phyloP scores from a whole-genome alignment of 106 monocot species.

The Chionographis japonica region DNA sequence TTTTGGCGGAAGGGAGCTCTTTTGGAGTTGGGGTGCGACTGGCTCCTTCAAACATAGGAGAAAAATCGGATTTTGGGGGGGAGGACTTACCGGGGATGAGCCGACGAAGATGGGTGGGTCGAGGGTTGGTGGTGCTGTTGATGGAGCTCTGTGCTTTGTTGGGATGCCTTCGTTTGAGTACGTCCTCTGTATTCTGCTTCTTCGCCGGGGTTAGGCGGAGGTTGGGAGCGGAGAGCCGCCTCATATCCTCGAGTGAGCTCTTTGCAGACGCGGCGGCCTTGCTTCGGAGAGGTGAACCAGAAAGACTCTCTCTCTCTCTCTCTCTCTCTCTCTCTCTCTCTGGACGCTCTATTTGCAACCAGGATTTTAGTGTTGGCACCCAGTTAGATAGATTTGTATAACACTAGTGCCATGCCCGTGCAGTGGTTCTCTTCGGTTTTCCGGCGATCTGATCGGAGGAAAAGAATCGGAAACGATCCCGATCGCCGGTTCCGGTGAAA shows the following conservation, averaged over 20 bases:
- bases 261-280: background rate
- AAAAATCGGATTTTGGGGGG: background rate
- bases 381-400: too few relatives aligned
- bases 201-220: background rate
- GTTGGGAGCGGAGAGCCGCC: background rate
- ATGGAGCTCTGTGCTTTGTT: too few relatives aligned
- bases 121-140: background rate
- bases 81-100: background rate
- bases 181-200: background rate
- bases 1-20: slow-evolving; percentile 1
- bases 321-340: background rate
- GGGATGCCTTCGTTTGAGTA: too few relatives aligned
- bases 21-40: background rate
- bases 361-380: too few relatives aligned
- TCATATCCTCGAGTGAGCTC: background rate
- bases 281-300: background rate
- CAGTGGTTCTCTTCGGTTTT: background rate
- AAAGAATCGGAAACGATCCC: background rate
- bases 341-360: too few relatives aligned
- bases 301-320: background rate
- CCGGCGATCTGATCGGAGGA: background rate
- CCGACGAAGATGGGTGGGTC: background rate
- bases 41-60: background rate
- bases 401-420: too few relatives aligned
- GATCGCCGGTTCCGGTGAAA: background rate